Evolutionary conservation across 164 flowering plant genomes (phyloP).

Genomic region (Vitis riparia): DNA sequence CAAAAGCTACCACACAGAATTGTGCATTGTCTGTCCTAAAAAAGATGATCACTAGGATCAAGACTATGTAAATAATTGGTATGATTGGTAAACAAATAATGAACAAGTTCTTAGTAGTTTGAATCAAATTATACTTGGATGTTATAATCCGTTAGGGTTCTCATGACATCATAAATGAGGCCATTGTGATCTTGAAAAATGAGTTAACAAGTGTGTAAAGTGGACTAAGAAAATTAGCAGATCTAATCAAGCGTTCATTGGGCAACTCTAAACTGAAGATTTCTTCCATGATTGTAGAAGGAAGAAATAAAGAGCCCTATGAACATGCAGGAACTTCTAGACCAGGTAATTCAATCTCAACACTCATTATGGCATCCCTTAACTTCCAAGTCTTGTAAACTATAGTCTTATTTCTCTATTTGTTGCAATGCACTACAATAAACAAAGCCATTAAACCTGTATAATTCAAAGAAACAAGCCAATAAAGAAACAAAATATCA

Average conservation of each 20-base stretch:
- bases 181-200: conserved; percentile 77
- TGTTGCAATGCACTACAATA: no score
- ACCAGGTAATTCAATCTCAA: conserved; percentile 59
- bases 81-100: no score
- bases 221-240: conserved; percentile 61
- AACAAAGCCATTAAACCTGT: no score
- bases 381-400: conserved; percentile 1
- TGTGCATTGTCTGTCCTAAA: no score
- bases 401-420: no score
- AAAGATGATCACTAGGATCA: no score
- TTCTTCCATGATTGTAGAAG: conserved; percentile 44
- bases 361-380: conserved; percentile 56
- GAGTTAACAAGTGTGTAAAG: conserved; percentile 70
- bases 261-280: conserved; percentile 42
- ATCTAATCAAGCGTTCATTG: conserved; percentile 18
- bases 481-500: no score
- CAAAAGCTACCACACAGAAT: background rate
- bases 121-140: conserved; percentile 49
- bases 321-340: conserved; percentile 45
- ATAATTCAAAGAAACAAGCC: no score
- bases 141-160: conserved; percentile 75
- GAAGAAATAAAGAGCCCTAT: conserved; percentile 52
- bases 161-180: conserved; percentile 76
- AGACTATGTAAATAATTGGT: no score
- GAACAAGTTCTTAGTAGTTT: no score